phyloP scores from a whole-genome alignment of 2,329 filamentous ascomycete genomes.

The Botrytis deweyae region DNA sequence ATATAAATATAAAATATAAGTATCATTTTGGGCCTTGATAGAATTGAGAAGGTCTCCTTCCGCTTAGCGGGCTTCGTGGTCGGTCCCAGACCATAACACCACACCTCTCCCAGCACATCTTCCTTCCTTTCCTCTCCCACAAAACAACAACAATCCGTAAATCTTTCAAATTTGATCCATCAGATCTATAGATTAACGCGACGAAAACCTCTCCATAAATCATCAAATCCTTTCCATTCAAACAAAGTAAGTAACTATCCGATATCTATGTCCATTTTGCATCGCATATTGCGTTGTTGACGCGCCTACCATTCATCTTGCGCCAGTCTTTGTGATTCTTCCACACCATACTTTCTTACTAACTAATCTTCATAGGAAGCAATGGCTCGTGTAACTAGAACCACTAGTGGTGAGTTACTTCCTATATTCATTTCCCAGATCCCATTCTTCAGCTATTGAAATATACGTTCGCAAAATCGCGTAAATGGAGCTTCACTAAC shows the following conservation, averaged over 20 bases:
- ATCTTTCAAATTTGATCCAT: constrained; percentile 1
- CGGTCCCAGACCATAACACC: constrained; percentile 16
- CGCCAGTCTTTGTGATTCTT: neutral
- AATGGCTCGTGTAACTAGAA: constrained; percentile 38
- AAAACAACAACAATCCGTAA: constrained; percentile 15
- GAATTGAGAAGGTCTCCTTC: constrained; percentile 2
- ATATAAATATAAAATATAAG: neutral
- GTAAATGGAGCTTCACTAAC: constrained; percentile 31
- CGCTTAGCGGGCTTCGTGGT: constrained; percentile 21
- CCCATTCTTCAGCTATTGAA: neutral
- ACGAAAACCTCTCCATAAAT: neutral
- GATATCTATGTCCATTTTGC: neutral
- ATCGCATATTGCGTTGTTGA: neutral
- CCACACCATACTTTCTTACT: neutral
- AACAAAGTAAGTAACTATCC: constrained; percentile 5
- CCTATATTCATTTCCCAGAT: neutral
- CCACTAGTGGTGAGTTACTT: constrained; percentile 35
- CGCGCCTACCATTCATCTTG: constrained; percentile 4
- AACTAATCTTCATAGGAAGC: constrained; percentile 27
- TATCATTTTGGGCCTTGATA: constrained; percentile 5
- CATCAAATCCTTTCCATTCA: neutral
- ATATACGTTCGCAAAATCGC: constrained; percentile 20
- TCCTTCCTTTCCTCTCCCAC: neutral
- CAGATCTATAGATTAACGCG: neutral
- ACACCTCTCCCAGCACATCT: constrained; percentile 19